Evolutionary conservation across 768 basidiomycete genomes (phyloP).

Genomic region (Psilocybe subaeruginosa): DNA sequence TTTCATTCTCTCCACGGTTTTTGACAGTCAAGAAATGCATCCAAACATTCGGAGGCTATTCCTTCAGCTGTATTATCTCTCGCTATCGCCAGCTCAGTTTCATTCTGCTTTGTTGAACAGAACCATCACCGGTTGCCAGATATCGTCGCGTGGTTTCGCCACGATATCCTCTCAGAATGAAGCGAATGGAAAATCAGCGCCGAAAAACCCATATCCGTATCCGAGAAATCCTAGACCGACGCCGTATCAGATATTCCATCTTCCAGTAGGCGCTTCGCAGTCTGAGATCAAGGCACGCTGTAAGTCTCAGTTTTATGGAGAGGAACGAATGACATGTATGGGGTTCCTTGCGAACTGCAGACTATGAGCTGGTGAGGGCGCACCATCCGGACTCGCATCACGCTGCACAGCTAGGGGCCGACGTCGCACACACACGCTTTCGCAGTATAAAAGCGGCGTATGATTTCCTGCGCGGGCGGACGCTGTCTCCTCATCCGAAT

Average conservation of each 20-base stretch:
- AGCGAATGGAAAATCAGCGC: neutral
- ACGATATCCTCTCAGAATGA: slow-evolving; percentile 4
- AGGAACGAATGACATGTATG: neutral
- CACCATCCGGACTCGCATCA: slow-evolving; percentile 72
- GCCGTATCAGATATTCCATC: slow-evolving; percentile 76
- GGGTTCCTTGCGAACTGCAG: slow-evolving; percentile 32
- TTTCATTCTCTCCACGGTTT: no score
- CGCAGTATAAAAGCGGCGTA: slow-evolving; percentile 70
- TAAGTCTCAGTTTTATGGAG: slow-evolving; percentile 35
- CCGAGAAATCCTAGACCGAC: slow-evolving; percentile 57
- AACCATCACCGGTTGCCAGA: neutral
- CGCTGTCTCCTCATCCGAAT: slow-evolving; percentile 25
- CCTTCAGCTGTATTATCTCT: neutral
- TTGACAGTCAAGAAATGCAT: no score
- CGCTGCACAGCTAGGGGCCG: slow-evolving; percentile 41
- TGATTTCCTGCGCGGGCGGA: slow-evolving; percentile 50
- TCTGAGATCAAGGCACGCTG: slow-evolving; percentile 69
- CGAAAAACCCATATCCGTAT: slow-evolving; percentile 42
- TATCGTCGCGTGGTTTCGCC: neutral
- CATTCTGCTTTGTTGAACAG: neutral
- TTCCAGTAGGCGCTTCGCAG: slow-evolving; percentile 56
- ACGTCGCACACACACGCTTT: slow-evolving; percentile 60
- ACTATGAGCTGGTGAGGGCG: slow-evolving; percentile 72
- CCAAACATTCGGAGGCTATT: no score
- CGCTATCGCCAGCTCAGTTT: neutral